Base-by-base conservation (phyloP, 1,139 yeast genomes). In the Zygosaccharomyces sapae region DNA sequence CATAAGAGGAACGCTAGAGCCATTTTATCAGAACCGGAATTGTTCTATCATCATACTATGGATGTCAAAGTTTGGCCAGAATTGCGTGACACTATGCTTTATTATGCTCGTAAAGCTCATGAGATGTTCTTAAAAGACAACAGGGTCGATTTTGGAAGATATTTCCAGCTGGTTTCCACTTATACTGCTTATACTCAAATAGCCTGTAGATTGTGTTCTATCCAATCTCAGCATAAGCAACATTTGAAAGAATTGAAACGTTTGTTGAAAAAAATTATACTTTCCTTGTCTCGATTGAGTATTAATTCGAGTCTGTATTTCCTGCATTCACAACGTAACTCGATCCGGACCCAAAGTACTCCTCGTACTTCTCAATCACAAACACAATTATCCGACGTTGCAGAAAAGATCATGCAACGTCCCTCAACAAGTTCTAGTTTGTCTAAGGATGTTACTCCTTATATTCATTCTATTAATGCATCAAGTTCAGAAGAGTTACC, bases 41-140 rank as follows among this genome's bases (percentile, higher is more conserved):
- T 79, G 16, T 81, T 82, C 58, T 81, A 80, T 58, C 71, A 71
- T 46, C 80, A 79, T 47, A 74, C 79, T 3, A 64, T 76, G 2
- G 89, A 83, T 59, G 64, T 81, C 24, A 66, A 73, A 10, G 69
- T 70, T 5, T 83, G 88, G 88, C 70, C 77, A 1, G 76, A 73
- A 10, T 59, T 81, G 30, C 66, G 71, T 37, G 74, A 73, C 34
- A 69, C 71, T 3, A 70, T 80, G 45, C 63, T 70, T 9, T 72
- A 70, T 49, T 67, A 76, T 35, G 63, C 80, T 34, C 76, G 75
- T 35, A 61, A 76, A 47, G 66, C 78, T 0, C 58, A 72, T 41
- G 77, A 74, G 47, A 74, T 83, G 0, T 62, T 82, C n/a, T 69
- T 68, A 36, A 77, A 76, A 34, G 70, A 71, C 36, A 75, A 77